Conservation (phyloP, 1,139 yeast species). For the Hansenula sp. region DNA sequence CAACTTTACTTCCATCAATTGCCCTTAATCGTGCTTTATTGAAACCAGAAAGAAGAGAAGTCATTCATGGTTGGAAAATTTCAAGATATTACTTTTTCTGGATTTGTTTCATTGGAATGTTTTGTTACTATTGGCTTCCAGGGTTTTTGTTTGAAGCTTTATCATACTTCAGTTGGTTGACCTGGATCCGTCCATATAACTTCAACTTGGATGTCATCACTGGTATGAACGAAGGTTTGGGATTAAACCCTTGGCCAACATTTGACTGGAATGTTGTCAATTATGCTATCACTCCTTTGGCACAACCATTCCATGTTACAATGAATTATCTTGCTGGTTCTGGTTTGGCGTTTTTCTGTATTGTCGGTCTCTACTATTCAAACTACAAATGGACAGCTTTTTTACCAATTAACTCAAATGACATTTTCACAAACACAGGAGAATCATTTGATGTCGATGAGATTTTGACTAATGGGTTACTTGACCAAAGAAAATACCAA, state of each 20-base stretch:
- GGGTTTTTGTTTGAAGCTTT: conserved; percentile 45
- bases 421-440: conserved; percentile 41
- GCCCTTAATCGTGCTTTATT: conserved; percentile 54
- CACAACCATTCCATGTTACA: conserved; percentile 60
- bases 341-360: conserved; percentile 36
- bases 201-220: conserved; percentile 49
- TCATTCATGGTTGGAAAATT: conserved; percentile 48
- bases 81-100: conserved; percentile 44
- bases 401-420: conserved; percentile 40
- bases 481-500: conserved; percentile 38
- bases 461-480: conserved; percentile 19
- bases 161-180: conserved; percentile 59
- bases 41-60: conserved; percentile 35
- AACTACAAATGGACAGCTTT: conserved; percentile 48
- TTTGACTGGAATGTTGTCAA: conserved; percentile 49
- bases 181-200: conserved; percentile 58
- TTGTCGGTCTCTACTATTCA: conserved; percentile 43
- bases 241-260: conserved; percentile 46
- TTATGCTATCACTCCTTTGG: conserved; percentile 60
- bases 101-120: conserved; percentile 31
- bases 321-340: conserved; percentile 46
- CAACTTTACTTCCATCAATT: conserved; percentile 47
- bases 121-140: conserved; percentile 56
- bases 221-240: conserved; percentile 49
- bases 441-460: conserved; percentile 30